Evolutionary conservation across 176 grass and related monocot genomes (phyloP).

Genomic region (Hordeum vulgare): DNA sequence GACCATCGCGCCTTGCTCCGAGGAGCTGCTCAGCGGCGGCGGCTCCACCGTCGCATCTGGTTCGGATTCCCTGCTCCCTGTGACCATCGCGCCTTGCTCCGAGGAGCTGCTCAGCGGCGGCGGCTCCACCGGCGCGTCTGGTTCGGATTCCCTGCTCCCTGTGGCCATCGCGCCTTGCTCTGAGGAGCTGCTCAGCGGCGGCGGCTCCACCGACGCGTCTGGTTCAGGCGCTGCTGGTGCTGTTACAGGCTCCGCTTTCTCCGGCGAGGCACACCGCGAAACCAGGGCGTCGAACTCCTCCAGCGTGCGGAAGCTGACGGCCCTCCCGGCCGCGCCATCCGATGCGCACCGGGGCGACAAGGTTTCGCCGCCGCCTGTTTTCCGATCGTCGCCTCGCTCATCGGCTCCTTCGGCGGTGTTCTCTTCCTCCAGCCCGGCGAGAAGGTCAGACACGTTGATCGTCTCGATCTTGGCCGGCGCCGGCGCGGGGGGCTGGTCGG

Average conservation of each 20-base stretch:
- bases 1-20: background rate
- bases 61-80: background rate
- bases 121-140: background rate
- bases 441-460: slow-evolving; percentile 60
- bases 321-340: background rate
- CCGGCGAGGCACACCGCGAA: slow-evolving; percentile 3
- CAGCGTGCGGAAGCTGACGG: slow-evolving; percentile 55
- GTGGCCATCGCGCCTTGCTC: background rate
- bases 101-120: background rate
- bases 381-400: background rate
- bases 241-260: background rate
- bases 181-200: background rate
- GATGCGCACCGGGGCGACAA: background rate
- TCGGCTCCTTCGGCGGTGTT: background rate
- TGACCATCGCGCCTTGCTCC: background rate
- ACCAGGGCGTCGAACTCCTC: slow-evolving; percentile 55
- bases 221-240: no score
- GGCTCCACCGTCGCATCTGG: background rate
- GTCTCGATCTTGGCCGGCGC: slow-evolving; percentile 40
- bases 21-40: background rate
- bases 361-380: background rate
- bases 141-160: background rate
- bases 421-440: slow-evolving; percentile 73
- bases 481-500: background rate
- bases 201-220: background rate